phyloP scores from a whole-genome alignment of 768 basidiomycete genomes.

The Mycena galericulata region DNA sequence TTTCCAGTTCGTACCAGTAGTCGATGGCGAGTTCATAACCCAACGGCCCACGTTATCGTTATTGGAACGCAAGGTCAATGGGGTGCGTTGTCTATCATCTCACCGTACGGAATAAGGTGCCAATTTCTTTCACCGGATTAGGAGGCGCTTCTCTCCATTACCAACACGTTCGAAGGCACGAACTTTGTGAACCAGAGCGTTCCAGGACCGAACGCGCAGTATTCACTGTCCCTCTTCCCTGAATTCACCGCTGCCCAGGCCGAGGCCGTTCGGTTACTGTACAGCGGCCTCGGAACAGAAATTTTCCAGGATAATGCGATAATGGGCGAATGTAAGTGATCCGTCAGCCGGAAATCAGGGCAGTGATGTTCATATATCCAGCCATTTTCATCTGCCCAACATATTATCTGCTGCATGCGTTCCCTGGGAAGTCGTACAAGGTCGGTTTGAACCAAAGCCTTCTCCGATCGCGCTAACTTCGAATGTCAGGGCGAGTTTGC shows the following conservation, averaged over 20 bases:
- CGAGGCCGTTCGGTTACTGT: constrained; percentile 24
- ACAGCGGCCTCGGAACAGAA: constrained; percentile 23
- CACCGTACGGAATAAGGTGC: no score
- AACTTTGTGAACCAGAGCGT: constrained; percentile 38
- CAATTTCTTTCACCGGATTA: neutral
- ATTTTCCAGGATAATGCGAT: constrained; percentile 31
- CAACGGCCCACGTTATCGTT: constrained; percentile 47
- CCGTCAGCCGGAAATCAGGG: no score
- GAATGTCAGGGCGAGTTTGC: constrained; percentile 41
- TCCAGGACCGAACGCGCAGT: constrained; percentile 17
- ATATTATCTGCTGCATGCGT: constrained; percentile 44
- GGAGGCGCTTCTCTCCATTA: constrained; percentile 38
- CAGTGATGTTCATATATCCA: constrained; percentile 14
- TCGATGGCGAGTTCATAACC: constrained; percentile 48
- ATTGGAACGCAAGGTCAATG: constrained; percentile 42
- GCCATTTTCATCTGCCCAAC: constrained; percentile 51
- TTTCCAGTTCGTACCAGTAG: constrained; percentile 46
- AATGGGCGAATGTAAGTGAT: constrained; percentile 39
- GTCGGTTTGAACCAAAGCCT: constrained; percentile 12
- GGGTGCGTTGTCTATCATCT: constrained; percentile 36
- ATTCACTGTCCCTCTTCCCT: constrained; percentile 38
- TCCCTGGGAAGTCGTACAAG: constrained; percentile 44
- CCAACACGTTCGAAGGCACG: constrained; percentile 46
- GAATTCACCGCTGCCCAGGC: constrained; percentile 21
- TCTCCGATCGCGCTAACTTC: neutral